Evolutionary conservation across 176 grass and related monocot species (phyloP).

Genomic region (Dendrocalamus sinicus): DNA sequence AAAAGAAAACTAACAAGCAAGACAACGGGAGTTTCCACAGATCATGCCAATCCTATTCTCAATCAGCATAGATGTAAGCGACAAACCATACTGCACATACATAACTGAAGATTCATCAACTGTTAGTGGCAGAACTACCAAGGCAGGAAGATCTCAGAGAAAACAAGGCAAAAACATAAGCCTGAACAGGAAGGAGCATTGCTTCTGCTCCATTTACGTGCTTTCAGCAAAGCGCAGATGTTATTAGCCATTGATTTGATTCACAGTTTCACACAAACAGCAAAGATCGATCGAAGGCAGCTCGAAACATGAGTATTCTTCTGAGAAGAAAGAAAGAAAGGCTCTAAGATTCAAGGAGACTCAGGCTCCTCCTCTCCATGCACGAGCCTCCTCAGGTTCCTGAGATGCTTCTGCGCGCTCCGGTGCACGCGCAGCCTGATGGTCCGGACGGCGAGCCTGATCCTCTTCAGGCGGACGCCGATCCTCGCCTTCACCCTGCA

Average conservation of each 20-base stretch:
- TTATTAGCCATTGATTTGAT: slow-evolving; percentile 22
- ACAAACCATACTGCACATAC: background rate
- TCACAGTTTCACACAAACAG: background rate
- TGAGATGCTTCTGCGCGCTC: slow-evolving; percentile 44
- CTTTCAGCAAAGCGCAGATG: slow-evolving; percentile 32
- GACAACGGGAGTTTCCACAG: background rate
- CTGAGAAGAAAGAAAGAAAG: too few relatives aligned
- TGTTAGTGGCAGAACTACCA: background rate
- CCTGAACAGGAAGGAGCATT: slow-evolving; percentile 27
- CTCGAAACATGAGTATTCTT: background rate
- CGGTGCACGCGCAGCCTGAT: slow-evolving; percentile 50
- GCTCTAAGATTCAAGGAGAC: background rate
- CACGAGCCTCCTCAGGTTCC: slow-evolving; percentile 40
- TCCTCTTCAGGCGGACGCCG: slow-evolving; percentile 55
- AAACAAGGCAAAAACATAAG: background rate
- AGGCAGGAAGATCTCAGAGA: slow-evolving; percentile 10
- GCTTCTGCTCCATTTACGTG: slow-evolving; percentile 15
- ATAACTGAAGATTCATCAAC: slow-evolving; percentile 11
- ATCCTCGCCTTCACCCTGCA: slow-evolving; percentile 40
- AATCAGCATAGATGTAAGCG: background rate
- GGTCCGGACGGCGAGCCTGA: slow-evolving; percentile 45
- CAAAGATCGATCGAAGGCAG: background rate
- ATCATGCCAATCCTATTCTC: background rate
- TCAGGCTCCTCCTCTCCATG: background rate
- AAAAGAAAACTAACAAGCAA: background rate